Percentiles rank a stretch among this genome's conserved stretches.
These are phyloP conservation scores for Ustilago shanxiensis DNA, from an alignment of 1,284 basidiomycete genomes.

Conservation along the genomic window DNA sequence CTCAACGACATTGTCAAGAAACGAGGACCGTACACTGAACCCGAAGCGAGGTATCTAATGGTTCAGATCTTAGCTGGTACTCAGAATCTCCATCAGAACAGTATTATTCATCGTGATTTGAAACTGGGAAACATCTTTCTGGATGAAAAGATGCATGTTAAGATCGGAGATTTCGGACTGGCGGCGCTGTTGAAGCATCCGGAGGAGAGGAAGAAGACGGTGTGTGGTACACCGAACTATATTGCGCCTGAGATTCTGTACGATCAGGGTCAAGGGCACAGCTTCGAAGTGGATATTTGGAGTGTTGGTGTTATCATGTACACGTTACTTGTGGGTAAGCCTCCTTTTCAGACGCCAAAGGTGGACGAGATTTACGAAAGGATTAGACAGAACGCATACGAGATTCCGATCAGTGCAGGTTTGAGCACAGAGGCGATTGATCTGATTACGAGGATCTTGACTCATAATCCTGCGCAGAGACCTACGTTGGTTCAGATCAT, in stretches of 20 bases:
- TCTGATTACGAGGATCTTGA: conserved; percentile 87
- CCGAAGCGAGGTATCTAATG: conserved; percentile 91
- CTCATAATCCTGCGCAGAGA: conserved; percentile 76
- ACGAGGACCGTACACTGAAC: conserved; percentile 88
- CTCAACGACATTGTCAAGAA: conserved; percentile 90
- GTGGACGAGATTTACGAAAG: conserved; percentile 78
- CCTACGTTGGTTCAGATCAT: conserved; percentile 89
- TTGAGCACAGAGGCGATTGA: conserved; percentile 81
- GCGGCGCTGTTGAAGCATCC: conserved; percentile 96
- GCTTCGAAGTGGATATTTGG: conserved; percentile 99
- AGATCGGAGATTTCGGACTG: conserved; percentile 96
- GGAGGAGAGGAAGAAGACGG: conserved; percentile 96
- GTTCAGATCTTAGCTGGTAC: conserved; percentile 95
- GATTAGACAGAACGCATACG: conserved; percentile 93
- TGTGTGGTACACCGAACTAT: conserved; percentile 98
- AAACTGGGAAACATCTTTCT: conserved; percentile 95
- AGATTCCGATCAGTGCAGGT: conserved; percentile 83
- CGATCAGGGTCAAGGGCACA: conserved; percentile 94
- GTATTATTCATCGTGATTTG: conserved; percentile 78
- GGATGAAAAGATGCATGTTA: conserved; percentile 90
- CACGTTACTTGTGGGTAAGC: conserved; percentile 90
- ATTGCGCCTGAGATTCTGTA: conserved; percentile 98
- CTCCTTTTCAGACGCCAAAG: conserved; percentile 97
- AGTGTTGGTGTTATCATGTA: conserved; percentile 94
- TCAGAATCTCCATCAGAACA: conserved; percentile 93